Percentiles rank a stretch among this genome's conserved stretches.
Conservation (phyloP, 192 early-diverging fungal species). For the Coemansia furcata region DNA sequence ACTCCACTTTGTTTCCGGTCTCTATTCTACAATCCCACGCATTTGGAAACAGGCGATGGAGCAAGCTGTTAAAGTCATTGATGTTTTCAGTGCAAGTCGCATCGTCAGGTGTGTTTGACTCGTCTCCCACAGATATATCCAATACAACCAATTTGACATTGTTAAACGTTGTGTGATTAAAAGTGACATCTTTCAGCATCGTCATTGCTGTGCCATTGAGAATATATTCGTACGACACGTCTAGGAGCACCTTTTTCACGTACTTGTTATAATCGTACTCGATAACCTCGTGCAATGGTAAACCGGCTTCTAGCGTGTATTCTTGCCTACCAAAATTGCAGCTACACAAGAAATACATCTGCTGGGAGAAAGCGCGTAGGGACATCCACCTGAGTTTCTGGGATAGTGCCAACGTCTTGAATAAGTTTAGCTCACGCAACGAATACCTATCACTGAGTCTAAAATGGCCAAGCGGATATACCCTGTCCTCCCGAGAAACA, state of each 20-base stretch:
- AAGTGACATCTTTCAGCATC: not conserved
- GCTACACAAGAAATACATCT: not conserved
- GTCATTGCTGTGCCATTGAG: not conserved
- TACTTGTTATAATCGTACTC: not conserved
- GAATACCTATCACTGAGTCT: not conserved
- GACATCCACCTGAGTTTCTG: not conserved
- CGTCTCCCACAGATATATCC: not conserved
- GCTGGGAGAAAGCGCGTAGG: not conserved
- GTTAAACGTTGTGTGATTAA: not conserved
- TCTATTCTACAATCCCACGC: not conserved
- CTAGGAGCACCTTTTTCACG: not conserved
- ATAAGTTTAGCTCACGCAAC: not conserved
- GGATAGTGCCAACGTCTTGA: not conserved
- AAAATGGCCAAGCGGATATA: not conserved
- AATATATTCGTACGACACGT: not conserved
- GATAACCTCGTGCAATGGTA: no score
- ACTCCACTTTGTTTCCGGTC: not conserved
- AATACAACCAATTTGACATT: not conserved
- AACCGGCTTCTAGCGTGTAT: not conserved
- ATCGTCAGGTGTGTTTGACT: no score
- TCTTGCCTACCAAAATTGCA: not conserved
- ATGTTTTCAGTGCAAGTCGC: not conserved
- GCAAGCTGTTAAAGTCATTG: not conserved
- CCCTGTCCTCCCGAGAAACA: not conserved
- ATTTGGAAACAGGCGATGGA: not conserved